A percentile compares a stretch with the other conserved stretches of the same genome.
phyloP scores from a whole-genome alignment of 176 grass and related monocot species.

The Triticum aestivum region DNA sequence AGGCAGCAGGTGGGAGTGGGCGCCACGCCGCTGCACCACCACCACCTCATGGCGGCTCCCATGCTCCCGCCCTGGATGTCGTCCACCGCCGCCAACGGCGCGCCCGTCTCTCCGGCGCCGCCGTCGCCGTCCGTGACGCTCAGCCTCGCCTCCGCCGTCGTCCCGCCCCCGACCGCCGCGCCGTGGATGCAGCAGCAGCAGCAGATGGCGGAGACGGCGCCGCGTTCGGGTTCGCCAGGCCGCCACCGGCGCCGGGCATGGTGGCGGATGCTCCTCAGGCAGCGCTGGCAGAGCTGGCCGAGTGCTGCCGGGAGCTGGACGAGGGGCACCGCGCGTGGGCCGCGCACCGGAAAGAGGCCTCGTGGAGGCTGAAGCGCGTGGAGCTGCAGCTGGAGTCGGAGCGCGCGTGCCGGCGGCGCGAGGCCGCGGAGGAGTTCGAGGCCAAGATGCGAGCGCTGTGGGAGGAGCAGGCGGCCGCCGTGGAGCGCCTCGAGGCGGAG shows the following conservation, averaged over 20 bases:
- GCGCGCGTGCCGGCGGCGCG: constrained; percentile 66
- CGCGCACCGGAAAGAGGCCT: constrained; percentile 75
- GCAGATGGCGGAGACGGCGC: constrained; percentile 24
- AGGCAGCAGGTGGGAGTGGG: constrained; percentile 12
- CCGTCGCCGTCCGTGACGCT: constrained; percentile 56
- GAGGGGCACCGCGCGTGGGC: constrained; percentile 86
- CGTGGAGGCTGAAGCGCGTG: constrained; percentile 83
- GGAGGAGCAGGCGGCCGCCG: constrained; percentile 62
- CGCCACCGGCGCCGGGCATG: not conserved
- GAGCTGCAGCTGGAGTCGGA: constrained; percentile 92
- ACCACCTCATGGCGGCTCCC: constrained; percentile 67
- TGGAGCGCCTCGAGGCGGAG: constrained; percentile 75
- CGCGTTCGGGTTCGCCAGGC: constrained; percentile 33
- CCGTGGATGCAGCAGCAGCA: constrained; percentile 40
- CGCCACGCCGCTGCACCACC: not conserved
- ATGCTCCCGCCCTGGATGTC: constrained; percentile 84
- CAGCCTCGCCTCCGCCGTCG: constrained; percentile 35
- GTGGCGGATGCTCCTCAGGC: constrained; percentile 20
- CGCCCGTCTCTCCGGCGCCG: not conserved
- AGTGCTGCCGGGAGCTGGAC: constrained; percentile 76
- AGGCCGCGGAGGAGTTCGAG: constrained; percentile 76
- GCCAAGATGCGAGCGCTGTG: constrained; percentile 63
- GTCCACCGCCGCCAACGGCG: constrained; percentile 33
- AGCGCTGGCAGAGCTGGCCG: constrained; percentile 60
- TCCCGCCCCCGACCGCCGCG: not conserved